Percentiles rank a stretch among this genome's conserved stretches.
These are phyloP conservation scores for Trichopus zeylanicus DNA, from an alignment of 116 monocot genomes.

Conservation along the genomic window DNA sequence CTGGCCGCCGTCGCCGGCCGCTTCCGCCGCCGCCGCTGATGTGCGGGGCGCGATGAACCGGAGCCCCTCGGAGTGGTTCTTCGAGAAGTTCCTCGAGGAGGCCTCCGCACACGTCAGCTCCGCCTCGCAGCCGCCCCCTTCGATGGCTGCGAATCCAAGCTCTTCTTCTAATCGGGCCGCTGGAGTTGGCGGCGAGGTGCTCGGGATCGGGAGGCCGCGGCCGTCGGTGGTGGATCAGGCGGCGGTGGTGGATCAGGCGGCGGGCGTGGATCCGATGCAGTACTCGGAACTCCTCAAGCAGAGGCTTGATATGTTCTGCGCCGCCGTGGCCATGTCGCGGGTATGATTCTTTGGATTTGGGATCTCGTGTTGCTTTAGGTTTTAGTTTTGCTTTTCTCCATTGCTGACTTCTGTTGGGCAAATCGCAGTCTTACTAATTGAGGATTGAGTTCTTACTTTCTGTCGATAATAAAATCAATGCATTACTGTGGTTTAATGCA, in stretches of 20 bases:
- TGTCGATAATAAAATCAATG: too few species aligned
- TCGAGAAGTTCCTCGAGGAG: conserved; percentile 79
- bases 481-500: too few species aligned
- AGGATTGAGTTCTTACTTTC: too few species aligned
- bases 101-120: conserved; percentile 2
- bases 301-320: conserved; percentile 73
- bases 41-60: conserved; percentile 28
- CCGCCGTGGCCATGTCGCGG: conserved; percentile 57
- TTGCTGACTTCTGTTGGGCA: neutral
- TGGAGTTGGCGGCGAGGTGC: conserved; percentile 24
- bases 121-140: too few species aligned
- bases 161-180: neutral
- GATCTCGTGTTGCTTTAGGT: neutral
- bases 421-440: too few species aligned
- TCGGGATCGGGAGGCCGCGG: conserved; percentile 24
- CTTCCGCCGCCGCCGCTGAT: neutral
- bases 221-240: too few species aligned
- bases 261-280: conserved; percentile 24
- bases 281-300: conserved; percentile 59
- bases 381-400: neutral
- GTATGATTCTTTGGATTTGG: conserved; percentile 12
- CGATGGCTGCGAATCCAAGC: neutral
- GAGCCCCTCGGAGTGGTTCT: conserved; percentile 83
- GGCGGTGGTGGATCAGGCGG: conserved; percentile 7
- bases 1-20: conserved; percentile 36